These are phyloP conservation scores for Tulasnella sp. DNA, from an alignment of 768 basidiomycete genomes.

Conservation along the genomic window DNA sequence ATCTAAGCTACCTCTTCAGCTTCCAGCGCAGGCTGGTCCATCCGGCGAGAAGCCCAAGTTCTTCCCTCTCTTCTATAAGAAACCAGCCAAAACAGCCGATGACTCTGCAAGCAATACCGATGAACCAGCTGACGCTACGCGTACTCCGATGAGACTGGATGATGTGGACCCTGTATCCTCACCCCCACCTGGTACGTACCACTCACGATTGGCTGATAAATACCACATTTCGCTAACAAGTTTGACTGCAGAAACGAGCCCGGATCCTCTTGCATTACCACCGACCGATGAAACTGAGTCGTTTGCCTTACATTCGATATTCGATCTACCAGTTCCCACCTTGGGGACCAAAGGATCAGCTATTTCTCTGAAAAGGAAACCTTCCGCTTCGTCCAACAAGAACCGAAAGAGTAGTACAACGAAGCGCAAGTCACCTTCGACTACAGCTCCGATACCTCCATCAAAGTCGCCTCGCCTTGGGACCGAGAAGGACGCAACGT, in stretches of 20 bases:
- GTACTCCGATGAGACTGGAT: neutral
- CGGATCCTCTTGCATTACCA: neutral
- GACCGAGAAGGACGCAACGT: neutral
- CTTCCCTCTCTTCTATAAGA: slow-evolving; percentile 12
- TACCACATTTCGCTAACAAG: neutral
- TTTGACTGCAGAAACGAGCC: neutral
- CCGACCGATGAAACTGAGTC: neutral
- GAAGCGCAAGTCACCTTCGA: neutral
- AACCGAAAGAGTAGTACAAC: neutral
- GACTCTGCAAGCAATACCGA: neutral
- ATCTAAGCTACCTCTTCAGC: neutral
- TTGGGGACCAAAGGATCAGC: neutral
- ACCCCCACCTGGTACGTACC: neutral
- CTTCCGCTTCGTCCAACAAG: neutral
- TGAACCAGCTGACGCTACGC: neutral
- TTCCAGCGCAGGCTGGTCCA: neutral
- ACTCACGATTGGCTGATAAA: neutral
- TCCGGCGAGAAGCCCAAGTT: neutral
- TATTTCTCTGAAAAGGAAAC: neutral
- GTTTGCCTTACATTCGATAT: neutral
- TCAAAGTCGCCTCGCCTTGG: neutral
- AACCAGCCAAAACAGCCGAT: neutral
- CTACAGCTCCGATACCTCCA: neutral
- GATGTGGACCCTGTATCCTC: slow-evolving; percentile 1
- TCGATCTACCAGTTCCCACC: slow-evolving; percentile 4